Evolutionary conservation across 148 eudicot species (phyloP).

Genomic region (Chenopodium formosanum): DNA sequence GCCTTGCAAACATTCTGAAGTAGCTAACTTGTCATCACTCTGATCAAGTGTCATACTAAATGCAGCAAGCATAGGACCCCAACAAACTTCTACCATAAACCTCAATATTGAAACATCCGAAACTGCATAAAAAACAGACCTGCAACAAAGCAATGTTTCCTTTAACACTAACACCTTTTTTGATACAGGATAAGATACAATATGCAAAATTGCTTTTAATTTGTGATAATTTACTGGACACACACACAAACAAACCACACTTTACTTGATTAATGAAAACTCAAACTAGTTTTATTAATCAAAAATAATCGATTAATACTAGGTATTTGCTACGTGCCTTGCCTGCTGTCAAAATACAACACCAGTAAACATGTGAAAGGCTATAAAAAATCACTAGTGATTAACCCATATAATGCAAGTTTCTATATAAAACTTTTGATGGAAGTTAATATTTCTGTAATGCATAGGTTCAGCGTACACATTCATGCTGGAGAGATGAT

Average conservation of each 20-base stretch:
- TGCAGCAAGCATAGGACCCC: slow-evolving; percentile 99
- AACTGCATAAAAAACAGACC: slow-evolving; percentile 70
- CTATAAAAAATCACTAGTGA: too few relatives aligned
- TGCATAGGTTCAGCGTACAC: too few relatives aligned
- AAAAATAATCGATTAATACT: too few relatives aligned
- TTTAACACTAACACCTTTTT: neutral
- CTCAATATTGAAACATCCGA: slow-evolving; percentile 85
- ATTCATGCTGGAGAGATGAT: too few relatives aligned
- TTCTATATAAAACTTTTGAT: too few relatives aligned
- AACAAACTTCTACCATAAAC: slow-evolving; percentile 97
- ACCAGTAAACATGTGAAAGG: too few relatives aligned
- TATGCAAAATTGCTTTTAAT: neutral
- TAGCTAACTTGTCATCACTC: slow-evolving; percentile 89
- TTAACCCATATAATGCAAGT: too few relatives aligned
- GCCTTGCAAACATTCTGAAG: slow-evolving; percentile 85
- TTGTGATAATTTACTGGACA: too few relatives aligned
- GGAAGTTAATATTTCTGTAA: too few relatives aligned
- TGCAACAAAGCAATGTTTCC: slow-evolving; percentile 36
- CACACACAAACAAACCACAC: neutral
- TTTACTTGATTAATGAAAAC: neutral
- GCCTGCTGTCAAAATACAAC: too few relatives aligned
- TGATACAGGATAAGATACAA: neutral
- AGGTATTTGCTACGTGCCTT: too few relatives aligned
- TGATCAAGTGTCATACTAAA: slow-evolving; percentile 97
- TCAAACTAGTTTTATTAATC: neutral